These are phyloP conservation scores for Rosa hybrid DNA, from an alignment of 331 rosid genomes.

Conservation along the genomic window DNA sequence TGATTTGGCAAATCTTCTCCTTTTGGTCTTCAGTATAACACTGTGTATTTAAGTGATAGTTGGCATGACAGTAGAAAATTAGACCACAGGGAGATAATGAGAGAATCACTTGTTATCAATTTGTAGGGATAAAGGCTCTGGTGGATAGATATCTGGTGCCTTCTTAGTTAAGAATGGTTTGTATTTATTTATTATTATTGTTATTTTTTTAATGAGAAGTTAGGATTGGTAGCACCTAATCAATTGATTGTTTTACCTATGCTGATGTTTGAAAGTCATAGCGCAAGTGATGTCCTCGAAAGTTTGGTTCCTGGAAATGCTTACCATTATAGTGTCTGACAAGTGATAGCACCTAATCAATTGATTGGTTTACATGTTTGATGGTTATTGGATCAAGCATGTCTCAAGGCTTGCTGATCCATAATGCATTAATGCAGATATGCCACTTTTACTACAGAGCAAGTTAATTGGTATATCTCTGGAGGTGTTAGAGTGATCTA, in stretches of 20 bases:
- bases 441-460: background rate
- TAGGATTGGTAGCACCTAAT: background rate
- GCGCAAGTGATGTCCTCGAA: background rate
- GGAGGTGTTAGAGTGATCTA: slow-evolving; percentile 5
- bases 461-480: background rate
- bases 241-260: background rate
- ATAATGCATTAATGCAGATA: background rate
- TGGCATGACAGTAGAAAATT: background rate
- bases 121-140: slow-evolving; percentile 1
- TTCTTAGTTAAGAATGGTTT: background rate
- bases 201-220: background rate
- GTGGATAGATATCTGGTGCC: background rate
- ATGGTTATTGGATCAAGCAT: slow-evolving; percentile 5
- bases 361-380: slow-evolving; percentile 9
- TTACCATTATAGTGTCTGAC: background rate
- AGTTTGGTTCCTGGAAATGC: background rate
- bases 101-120: background rate
- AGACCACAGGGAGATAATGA: background rate
- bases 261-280: background rate
- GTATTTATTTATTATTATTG: no score
- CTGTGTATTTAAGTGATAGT: background rate
- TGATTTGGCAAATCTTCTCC: background rate
- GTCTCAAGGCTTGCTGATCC: background rate
- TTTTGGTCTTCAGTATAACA: background rate
- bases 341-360: background rate